Base-by-base conservation (phyloP, 345 rosid species). In the Toxicodendron radicans region DNA sequence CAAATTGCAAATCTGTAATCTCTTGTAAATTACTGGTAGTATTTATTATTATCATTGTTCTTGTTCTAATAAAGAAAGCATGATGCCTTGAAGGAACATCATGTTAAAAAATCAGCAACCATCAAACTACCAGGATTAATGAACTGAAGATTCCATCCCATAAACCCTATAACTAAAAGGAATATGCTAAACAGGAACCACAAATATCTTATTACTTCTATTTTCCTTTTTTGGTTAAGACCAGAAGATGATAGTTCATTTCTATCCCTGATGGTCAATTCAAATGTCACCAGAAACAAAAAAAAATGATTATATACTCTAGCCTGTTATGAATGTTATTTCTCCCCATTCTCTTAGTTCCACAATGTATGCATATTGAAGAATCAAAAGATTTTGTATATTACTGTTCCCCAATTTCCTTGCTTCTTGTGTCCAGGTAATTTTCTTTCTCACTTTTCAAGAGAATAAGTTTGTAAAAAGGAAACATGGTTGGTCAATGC, bases 1-100 rank as follows among this genome's bases (percentile, higher is more conserved):
- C n/a, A 45, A 8, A 30, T 32, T 46, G 52, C 38, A 68, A 58
- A 62, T 60, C 68, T 30, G 45, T 54, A 18, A 59, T 63, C n/a
- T 33, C 17, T 27, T 48, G 4, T 4, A 14, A 18, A 48, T 46
- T 16, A 48, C 54, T 24, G 11, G 57, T 45, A 24, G 0, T 38
- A 38, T 58, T 71, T 20, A 71, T 2, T 35, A 4, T 38, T 51
- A 16, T 16, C 3, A 13, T 3, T 51, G 18, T 51, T 51, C 17
- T 12, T 14, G 3, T 51, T 51, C 6, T 13, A 51, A 51, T 16
- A 16, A 13, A 51, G 54, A 51, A 51, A 51, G 4, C 4, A 12
- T 1, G 18, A 51, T 6, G 18, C 18, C 54, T 51, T 51, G 5
- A n/a, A 52, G 71, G 21, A 16, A 58, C 10, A 58, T 57, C 52